phyloP scores from a whole-genome alignment of 495 filamentous ascomycete species.

The Aspergillus homomorphus region DNA sequence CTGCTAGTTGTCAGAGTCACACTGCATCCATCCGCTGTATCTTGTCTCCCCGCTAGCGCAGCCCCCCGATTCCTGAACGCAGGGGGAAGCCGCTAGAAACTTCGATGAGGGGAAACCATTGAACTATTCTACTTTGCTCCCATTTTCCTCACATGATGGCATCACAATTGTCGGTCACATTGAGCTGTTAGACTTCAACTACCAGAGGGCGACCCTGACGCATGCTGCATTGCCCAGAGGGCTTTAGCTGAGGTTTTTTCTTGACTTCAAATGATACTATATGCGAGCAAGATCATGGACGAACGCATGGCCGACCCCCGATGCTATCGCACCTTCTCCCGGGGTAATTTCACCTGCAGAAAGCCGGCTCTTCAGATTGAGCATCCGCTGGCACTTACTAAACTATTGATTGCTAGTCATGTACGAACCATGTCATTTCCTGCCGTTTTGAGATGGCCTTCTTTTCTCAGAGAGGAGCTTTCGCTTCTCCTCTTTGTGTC shows the following conservation, averaged over 20 bases:
- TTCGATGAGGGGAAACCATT: not conserved
- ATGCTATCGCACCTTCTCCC: not conserved
- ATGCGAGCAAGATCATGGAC: not conserved
- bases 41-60: not conserved
- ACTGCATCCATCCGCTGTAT: slow-evolving; percentile 2
- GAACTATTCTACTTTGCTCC: not conserved
- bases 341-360: not conserved
- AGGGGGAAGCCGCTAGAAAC: not conserved
- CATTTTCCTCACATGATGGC: slow-evolving; percentile 17
- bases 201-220: not conserved
- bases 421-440: not conserved
- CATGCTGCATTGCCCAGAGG: not conserved
- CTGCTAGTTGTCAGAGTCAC: slow-evolving; percentile 1
- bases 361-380: not conserved
- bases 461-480: not conserved
- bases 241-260: too few species aligned
- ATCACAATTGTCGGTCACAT: slow-evolving; percentile 21
- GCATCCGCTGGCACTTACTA: too few species aligned
- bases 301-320: too few species aligned
- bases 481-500: not conserved
- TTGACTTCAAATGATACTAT: too few species aligned
- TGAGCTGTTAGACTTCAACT: not conserved
- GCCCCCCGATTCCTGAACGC: slow-evolving; percentile 2
- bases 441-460: not conserved
- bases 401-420: not conserved